Evolutionary conservation across 78 protist genomes (phyloP).

Genomic region (Dictyostelium intermedium): DNA sequence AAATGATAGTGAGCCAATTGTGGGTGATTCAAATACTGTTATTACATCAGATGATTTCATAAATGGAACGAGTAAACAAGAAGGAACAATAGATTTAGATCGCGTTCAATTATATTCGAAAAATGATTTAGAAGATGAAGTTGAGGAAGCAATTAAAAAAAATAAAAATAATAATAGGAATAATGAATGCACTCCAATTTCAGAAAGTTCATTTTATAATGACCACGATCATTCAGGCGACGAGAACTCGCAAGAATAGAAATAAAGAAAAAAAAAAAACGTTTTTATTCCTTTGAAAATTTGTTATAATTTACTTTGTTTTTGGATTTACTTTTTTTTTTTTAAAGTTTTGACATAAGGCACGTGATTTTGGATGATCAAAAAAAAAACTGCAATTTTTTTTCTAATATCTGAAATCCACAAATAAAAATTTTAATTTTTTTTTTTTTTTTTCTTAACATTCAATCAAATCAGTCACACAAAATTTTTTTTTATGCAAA

Average conservation of each 20-base stretch:
- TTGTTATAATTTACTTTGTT: too few relatives aligned
- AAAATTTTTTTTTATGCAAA: too few relatives aligned
- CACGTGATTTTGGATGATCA: too few relatives aligned
- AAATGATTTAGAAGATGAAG: neutral
- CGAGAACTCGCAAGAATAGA: neutral
- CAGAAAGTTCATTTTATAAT: neutral
- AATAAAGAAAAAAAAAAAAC: too few relatives aligned
- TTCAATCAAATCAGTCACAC: too few relatives aligned
- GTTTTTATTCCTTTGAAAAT: too few relatives aligned
- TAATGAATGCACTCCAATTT: neutral
- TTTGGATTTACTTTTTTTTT: too few relatives aligned
- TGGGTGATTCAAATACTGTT: neutral
- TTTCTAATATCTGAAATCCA: too few relatives aligned
- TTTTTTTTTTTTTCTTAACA: too few relatives aligned
- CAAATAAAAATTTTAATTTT: too few relatives aligned
- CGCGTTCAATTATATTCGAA: neutral
- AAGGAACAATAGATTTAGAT: neutral
- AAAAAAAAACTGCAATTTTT: too few relatives aligned
- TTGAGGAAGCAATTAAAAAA: neutral
- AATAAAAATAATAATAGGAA: neutral
- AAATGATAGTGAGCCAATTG: neutral
- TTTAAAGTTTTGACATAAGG: too few relatives aligned
- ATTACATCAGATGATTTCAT: neutral
- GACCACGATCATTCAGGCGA: neutral
- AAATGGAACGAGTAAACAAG: neutral